Evolutionary conservation across 2,329 filamentous ascomycete genomes (phyloP).

Genomic region (Thelonectria olida): DNA sequence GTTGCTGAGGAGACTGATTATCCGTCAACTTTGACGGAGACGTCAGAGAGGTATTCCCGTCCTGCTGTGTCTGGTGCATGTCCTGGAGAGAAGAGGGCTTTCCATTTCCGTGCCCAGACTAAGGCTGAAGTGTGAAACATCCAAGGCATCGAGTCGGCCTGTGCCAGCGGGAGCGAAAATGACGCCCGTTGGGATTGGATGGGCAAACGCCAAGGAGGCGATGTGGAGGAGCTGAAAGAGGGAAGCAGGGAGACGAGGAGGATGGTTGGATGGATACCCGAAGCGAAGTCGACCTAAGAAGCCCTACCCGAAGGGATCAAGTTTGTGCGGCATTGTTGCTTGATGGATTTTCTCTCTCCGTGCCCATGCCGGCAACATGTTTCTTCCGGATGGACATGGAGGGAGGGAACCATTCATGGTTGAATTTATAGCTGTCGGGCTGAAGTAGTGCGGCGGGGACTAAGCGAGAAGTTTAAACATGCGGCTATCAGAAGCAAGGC

Average conservation of each 20-base stretch:
- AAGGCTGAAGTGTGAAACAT: neutral
- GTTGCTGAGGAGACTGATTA: neutral
- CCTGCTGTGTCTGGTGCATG: neutral
- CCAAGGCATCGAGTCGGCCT: neutral
- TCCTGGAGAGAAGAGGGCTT: neutral
- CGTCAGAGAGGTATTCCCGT: neutral
- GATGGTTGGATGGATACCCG: no score
- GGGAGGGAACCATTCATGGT: neutral
- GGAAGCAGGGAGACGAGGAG: neutral
- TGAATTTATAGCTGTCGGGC: neutral
- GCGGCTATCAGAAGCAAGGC: neutral
- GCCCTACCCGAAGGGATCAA: neutral
- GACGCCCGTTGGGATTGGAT: neutral
- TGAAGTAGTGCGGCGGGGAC: neutral
- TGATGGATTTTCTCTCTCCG: neutral
- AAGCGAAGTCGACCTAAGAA: neutral
- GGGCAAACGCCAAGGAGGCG: neutral
- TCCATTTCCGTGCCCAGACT: neutral
- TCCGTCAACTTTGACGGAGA: neutral
- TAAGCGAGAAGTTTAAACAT: slow-evolving; percentile 9
- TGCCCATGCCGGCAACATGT: neutral
- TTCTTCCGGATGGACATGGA: neutral
- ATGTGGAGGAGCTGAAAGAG: neutral
- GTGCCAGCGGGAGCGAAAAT: neutral
- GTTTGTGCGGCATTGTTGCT: neutral